phyloP scores from a whole-genome alignment of 345 rosid genomes.

The Eucalyptus globulus region DNA sequence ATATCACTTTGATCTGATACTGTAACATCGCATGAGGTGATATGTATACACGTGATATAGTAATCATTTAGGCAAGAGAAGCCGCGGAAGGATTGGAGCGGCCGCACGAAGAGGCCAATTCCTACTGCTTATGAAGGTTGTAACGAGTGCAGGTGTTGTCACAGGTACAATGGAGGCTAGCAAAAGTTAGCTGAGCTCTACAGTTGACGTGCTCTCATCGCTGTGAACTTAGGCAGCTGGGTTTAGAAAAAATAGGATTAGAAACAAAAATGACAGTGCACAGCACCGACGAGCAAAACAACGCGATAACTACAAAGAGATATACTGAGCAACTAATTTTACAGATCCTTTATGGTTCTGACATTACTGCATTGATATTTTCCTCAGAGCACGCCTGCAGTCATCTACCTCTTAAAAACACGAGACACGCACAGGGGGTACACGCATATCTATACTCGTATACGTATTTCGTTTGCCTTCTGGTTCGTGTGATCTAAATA shows the following conservation, averaged over 20 bases:
- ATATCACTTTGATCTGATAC: not conserved
- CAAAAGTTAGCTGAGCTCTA: not conserved
- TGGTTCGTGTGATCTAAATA: not conserved
- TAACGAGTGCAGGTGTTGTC: not conserved
- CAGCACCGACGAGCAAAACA: not conserved
- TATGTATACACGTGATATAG: not conserved
- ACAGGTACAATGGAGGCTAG: not conserved
- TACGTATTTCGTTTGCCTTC: not conserved
- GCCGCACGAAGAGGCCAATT: not conserved
- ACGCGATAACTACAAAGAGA: not conserved
- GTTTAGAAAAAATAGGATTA: not conserved
- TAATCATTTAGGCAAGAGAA: not conserved
- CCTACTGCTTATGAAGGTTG: not conserved
- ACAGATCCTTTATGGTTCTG: not conserved
- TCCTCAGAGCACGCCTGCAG: not conserved
- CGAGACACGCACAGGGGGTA: not conserved
- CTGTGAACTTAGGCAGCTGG: not conserved
- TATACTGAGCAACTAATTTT: not conserved
- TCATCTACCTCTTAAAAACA: not conserved
- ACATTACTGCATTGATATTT: not conserved
- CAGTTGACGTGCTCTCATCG: not conserved
- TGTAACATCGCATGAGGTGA: not conserved
- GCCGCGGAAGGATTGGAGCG: not conserved
- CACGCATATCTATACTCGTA: not conserved
- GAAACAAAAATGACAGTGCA: not conserved